phyloP scores from a whole-genome alignment of 2,329 filamentous ascomycete genomes.

The Gnomoniopsis sp. region DNA sequence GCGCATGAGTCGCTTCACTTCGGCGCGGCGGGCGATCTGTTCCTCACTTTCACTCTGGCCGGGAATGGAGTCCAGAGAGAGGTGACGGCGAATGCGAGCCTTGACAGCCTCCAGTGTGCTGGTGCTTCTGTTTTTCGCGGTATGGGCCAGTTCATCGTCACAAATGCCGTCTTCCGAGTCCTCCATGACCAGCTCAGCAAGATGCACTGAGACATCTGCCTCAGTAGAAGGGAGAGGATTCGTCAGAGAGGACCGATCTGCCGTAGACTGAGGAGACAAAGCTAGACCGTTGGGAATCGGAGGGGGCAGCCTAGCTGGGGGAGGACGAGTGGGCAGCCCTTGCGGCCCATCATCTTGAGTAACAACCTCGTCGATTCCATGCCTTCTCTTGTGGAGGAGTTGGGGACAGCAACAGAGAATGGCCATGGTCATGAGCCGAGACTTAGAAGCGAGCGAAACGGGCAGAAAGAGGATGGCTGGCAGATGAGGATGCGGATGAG shows the following conservation, averaged over 20 bases:
- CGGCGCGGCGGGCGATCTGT: slow-evolving; percentile 52
- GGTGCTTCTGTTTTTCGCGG: slow-evolving; percentile 30
- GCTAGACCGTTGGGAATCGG: slow-evolving; percentile 19
- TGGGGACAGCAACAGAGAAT: slow-evolving; percentile 33
- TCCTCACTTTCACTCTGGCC: slow-evolving; percentile 47
- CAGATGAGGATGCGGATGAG: neutral
- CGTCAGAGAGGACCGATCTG: slow-evolving; percentile 20
- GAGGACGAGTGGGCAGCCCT: slow-evolving; percentile 18
- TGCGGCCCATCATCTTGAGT: neutral
- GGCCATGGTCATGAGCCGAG: slow-evolving; percentile 26
- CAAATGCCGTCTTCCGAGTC: slow-evolving; percentile 41
- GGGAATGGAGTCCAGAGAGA: slow-evolving; percentile 41
- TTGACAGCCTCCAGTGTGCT: slow-evolving; percentile 43
- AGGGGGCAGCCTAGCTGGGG: slow-evolving; percentile 19
- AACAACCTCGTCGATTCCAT: neutral
- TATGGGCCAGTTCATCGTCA: slow-evolving; percentile 30
- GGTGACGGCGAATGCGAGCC: slow-evolving; percentile 40
- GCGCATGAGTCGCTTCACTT: slow-evolving; percentile 52
- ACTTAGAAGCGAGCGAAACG: neutral
- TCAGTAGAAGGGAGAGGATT: slow-evolving; percentile 19
- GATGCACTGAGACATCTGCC: slow-evolving; percentile 20
- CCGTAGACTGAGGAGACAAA: slow-evolving; percentile 13
- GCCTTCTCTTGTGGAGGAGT: slow-evolving; percentile 16
- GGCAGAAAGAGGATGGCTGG: neutral
- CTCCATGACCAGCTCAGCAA: slow-evolving; percentile 31